These are phyloP conservation scores for Camellia granthamiana DNA, from an alignment of 148 eudicot species.

Conservation along the genomic window DNA sequence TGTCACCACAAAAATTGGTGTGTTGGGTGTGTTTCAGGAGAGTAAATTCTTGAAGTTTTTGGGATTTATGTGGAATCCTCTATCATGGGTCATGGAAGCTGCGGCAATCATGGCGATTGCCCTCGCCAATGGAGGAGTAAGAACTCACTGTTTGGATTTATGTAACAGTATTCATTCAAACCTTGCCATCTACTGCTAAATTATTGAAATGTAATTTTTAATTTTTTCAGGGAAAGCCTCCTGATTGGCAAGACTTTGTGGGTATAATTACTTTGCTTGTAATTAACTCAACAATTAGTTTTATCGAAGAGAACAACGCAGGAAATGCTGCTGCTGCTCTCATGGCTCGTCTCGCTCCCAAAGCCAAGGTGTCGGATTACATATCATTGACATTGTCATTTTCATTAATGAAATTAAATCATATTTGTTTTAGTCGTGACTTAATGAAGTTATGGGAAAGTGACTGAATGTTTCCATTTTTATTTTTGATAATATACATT, in stretches of 20 bases:
- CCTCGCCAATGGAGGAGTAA: conserved; percentile 98
- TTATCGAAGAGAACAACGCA: conserved; percentile 93
- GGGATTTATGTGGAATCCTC: conserved; percentile 99
- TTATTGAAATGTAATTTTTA: background rate
- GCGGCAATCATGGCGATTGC: conserved; percentile 99
- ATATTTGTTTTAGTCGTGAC: background rate
- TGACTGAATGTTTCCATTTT: background rate
- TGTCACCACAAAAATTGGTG: background rate
- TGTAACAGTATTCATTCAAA: background rate
- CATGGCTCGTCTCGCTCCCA: conserved; percentile 96
- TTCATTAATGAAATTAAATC: background rate
- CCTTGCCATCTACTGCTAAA: background rate
- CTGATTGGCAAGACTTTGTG: conserved; percentile 99
- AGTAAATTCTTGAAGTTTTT: conserved; percentile 90
- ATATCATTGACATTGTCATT: background rate
- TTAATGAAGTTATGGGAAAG: background rate
- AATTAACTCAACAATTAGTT: conserved; percentile 94
- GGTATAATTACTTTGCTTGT: conserved; percentile 88
- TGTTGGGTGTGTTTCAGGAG: conserved; percentile 58
- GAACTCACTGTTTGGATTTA: conserved; percentile 10
- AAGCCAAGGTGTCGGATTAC: conserved; percentile 72
- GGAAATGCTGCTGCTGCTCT: conserved; percentile 99
- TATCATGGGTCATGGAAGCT: conserved; percentile 99
- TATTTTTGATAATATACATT: background rate
- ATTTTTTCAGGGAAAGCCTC: conserved; percentile 71